Conservation (phyloP, 805 yeast species). For the Hanseniaspora mollemarum region DNA sequence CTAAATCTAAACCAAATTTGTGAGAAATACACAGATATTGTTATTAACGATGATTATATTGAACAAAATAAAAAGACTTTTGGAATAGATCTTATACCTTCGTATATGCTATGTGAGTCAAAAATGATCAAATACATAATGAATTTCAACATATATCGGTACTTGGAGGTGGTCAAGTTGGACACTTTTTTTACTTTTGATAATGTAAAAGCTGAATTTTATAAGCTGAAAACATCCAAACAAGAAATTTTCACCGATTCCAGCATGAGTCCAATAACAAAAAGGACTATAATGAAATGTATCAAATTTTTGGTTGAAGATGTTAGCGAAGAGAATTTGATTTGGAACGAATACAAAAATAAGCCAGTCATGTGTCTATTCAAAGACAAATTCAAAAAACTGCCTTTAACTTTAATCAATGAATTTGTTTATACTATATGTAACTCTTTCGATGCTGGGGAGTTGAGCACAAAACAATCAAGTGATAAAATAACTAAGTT, state of each 20-base stretch:
- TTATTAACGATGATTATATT: constrained; percentile 28
- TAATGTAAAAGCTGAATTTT: constrained; percentile 72
- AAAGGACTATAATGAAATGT: constrained; percentile 44
- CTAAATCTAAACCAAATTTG: constrained; percentile 76
- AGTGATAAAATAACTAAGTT: constrained; percentile 73
- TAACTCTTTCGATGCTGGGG: constrained; percentile 44
- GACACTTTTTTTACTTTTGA: constrained; percentile 77
- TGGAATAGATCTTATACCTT: constrained; percentile 80
- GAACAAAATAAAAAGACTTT: constrained; percentile 45
- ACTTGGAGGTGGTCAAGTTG: constrained; percentile 82
- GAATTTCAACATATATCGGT: constrained; percentile 78
- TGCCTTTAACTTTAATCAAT: constrained; percentile 61
- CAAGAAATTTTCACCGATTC: constrained; percentile 91
- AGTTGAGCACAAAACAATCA: constrained; percentile 61
- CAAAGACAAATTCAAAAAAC: constrained; percentile 45
- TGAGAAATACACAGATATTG: constrained; percentile 69
- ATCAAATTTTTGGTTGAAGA: constrained; percentile 41
- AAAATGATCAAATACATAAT: constrained; percentile 48
- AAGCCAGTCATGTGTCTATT: constrained; percentile 52
- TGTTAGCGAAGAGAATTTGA: constrained; percentile 53
- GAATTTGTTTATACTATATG: constrained; percentile 85
- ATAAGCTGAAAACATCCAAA: constrained; percentile 71
- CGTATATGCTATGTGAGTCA: constrained; percentile 78
- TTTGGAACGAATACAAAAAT: constrained; percentile 47
- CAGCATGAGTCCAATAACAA: constrained; percentile 57